Base-by-base conservation (phyloP, 805 yeast genomes). In the Jamesozyma spencerorum region DNA sequence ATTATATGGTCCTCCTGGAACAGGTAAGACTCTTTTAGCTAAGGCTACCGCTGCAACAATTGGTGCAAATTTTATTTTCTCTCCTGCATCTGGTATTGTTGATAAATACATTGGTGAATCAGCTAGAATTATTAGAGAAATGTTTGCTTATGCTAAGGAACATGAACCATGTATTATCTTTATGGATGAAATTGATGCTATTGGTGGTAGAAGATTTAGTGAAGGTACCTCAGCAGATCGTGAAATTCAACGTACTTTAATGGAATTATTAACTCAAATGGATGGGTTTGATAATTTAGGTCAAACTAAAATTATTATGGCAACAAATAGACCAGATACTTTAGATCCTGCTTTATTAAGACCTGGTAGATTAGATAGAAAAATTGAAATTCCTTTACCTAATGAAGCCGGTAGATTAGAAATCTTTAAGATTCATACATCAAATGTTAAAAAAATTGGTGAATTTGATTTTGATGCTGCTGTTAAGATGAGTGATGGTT, bases 151-250 rank as follows among this genome's bases (percentile, higher is more conserved):
- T 66, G 98, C 97, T 32, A 87, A 79, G 60, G 98, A 90, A 58
- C 97, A 90, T 63, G 97, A 85, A 62, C 97, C 97, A 14, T 90
- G 97, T 67, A 88, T 92, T 59, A 92, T 90, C 42, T 90, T 90
- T 62, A 88, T 90, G 95, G 98, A 90, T 69, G 98, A 90, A 71
- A 80, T 90, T 47, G 98, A 92, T 70, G 98, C 98, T 44, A 90
- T 90, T 64, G 98, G 98, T 59, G 98, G 98, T 37, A 79, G 98
- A 56, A 77, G 98, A 64, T 90, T 90, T 65, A 79, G 90, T 50
- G 98, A 90, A 64, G 98, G 98, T 66, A 90, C 97, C 2, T 85
- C 95, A 7, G 97, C 98, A 2, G 98, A 90, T 67, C 82, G 98
- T 65, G 98, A 90, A 65, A 90, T 90, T 59, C 98, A 90, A 69